Base-by-base conservation (phyloP, 2,329 filamentous ascomycete genomes). In the Talaromyces sp. region DNA sequence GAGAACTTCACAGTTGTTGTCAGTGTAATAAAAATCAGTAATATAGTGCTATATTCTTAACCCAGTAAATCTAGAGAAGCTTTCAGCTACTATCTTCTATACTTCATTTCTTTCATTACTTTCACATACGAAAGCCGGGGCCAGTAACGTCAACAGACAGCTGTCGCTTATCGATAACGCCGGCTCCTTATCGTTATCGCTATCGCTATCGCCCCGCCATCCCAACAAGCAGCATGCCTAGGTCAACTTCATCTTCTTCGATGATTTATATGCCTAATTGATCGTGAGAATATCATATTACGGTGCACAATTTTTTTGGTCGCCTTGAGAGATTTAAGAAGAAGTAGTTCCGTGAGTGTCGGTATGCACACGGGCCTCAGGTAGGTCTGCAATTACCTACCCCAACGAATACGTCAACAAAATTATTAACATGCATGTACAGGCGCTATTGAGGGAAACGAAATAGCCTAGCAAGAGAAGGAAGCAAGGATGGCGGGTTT, bases 181-280 rank as follows among this genome's bases (percentile, higher is more conserved):
- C 42, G n/a, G 14, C 14, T 18, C n/a, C 60, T 62, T 62, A 62
- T 62, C 56, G 50, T 28, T 56, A 62, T 61, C 60, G 40, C n/a
- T 55, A 58, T 54, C 60, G 51, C 56, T 61, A 54, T 58, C 59
- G 33, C 27, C 40, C 40, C 27, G n/a, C 34, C 47, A 30, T 34
- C 61, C 61, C 61, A 62, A 62, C 61, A 56, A 53, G 27, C 50
- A 53, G 6, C 27, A 53, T 53, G 30, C 27, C 50, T 30, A 27
- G 30, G 27, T 33, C 50, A 31, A 53, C 14, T 23, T 51, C 34
- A 47, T 58, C 42, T 51, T 56, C 27, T n/a, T 31, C 33, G 33
- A 40, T 28, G 14, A 34, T 34, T 51, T 28, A 58, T 36, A 7
- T 28, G 9, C 34, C 27, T 57, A 40, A 16, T 18, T 5, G 27